Evolutionary conservation across 345 rosid species (phyloP), one percentile per base, ranked within the genome.

Genomic region (Salix suchowensis): DNA sequence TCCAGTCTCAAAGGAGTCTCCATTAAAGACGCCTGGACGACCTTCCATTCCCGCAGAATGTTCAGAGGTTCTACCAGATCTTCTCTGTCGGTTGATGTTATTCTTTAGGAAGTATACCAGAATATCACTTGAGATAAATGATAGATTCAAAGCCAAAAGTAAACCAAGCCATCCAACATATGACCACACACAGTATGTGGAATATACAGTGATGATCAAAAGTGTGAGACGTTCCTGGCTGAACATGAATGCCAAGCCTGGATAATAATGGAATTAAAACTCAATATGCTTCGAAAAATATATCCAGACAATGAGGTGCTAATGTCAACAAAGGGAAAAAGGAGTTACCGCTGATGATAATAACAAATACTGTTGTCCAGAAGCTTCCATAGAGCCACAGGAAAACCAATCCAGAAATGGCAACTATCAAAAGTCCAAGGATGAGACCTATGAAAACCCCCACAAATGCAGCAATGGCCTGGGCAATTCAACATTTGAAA

Each of bases 321-420:
- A 70, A 60, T 50, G 28, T 44, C 64, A 64, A 60, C 70, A 76
- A 68, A 40, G 39, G 37, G 64, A 73, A 76, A 65, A 81, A 28
- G 36, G 36, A 67, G 11, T 54, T 79, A 96, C 99, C 98, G 86
- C 89, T 96, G 11, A 91, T 74, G 54, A 87, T 77, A 69, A 92
- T 84, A 74, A 91, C 85, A 77, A 89, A 79, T 48, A 88, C 71
- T 34, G 98, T 91, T 70, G 88, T 89, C 98, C 98, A 93, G 81
- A 93, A 91, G 83, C 99, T 93, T 86, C 99, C 98, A 85, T 90
- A 92, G 71, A 90, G 84, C 97, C 98, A 93, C 36, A 93, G 81
- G 66, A 92, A 84, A 88, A 88, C 72, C 34, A 83, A 77, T 74
- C 94, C 96, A 78, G 84, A 85, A 76, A 89, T 70, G 78, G 90